Evolutionary conservation across 768 basidiomycete species (phyloP).

Genomic region (Russula dissimulans): DNA sequence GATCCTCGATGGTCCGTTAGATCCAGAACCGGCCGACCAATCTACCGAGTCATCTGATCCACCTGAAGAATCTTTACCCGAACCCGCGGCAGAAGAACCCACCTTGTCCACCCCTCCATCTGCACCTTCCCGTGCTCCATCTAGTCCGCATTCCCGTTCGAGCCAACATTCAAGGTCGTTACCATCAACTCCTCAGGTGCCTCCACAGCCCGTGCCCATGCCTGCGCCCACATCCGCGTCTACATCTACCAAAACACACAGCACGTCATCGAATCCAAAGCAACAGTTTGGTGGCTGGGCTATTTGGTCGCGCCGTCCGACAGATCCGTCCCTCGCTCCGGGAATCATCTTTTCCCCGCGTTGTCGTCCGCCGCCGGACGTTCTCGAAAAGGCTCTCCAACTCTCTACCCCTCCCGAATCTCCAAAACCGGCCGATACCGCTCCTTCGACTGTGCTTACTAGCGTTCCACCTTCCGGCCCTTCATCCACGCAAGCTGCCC

Average conservation of each 20-base stretch:
- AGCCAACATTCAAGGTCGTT: not conserved
- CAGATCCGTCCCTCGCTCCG: slow-evolving; percentile 53
- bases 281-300: slow-evolving; percentile 35
- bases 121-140: not conserved
- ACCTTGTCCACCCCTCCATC: not conserved
- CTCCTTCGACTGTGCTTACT: not conserved
- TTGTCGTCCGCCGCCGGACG: slow-evolving; percentile 51
- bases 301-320: slow-evolving; percentile 67
- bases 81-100: not conserved
- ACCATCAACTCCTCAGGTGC: not conserved
- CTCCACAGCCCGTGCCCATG: not conserved
- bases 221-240: not conserved
- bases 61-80: not conserved
- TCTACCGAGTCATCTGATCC: not conserved
- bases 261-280: not conserved
- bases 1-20: slow-evolving; percentile 14
- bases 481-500: not conserved
- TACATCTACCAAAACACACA: not conserved
- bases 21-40: slow-evolving; percentile 2
- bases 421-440: slow-evolving; percentile 16
- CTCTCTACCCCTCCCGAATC: slow-evolving; percentile 38
- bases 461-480: not conserved
- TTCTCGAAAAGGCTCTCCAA: slow-evolving; percentile 47
- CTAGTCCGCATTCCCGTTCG: not conserved
- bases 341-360: slow-evolving; percentile 61